These are phyloP conservation scores for Proliferodiscus dingleyae DNA, from an alignment of 2,329 filamentous ascomycete genomes.

Conservation along the genomic window DNA sequence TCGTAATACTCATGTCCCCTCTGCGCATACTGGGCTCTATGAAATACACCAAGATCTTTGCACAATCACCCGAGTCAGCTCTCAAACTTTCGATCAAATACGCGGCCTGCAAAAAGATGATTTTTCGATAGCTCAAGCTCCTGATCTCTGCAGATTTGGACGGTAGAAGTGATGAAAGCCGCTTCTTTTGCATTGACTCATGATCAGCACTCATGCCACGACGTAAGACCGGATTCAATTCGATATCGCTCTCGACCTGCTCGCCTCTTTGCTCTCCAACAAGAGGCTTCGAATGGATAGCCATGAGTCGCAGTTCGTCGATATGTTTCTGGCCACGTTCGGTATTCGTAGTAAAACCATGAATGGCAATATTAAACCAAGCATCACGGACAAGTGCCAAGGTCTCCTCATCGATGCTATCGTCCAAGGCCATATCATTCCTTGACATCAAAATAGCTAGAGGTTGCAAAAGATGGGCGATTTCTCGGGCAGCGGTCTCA, in stretches of 20 bases:
- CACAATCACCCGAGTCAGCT: conserved; percentile 82
- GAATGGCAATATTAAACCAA: conserved; percentile 97
- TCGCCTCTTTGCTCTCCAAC: conserved; percentile 86
- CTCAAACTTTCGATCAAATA: conserved; percentile 85
- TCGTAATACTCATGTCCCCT: conserved; percentile 57
- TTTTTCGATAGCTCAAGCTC: conserved; percentile 79
- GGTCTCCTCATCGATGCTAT: conserved; percentile 58
- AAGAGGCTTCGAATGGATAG: conserved; percentile 79
- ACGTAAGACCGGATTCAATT: conserved; percentile 88
- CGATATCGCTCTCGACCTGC: conserved; percentile 91
- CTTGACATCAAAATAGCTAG: conserved; percentile 78
- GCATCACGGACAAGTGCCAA: conserved; percentile 77
- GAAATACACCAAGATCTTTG: conserved; percentile 85
- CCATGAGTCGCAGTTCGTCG: conserved; percentile 76
- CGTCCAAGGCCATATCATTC: conserved; percentile 47
- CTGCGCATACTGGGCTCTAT: conserved; percentile 79
- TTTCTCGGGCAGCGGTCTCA: conserved; percentile 78
- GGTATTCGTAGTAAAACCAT: conserved; percentile 77
- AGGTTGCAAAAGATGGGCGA: conserved; percentile 80
- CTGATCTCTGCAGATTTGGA: conserved; percentile 73
- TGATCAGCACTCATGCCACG: conserved; percentile 79
- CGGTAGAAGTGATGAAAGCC: conserved; percentile 69
- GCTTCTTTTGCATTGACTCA: conserved; percentile 73
- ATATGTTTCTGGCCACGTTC: conserved; percentile 67
- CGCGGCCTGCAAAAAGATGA: conserved; percentile 86